A percentile compares a stretch with the other conserved stretches of the same genome.
phyloP scores from a whole-genome alignment of 2,329 filamentous ascomycete genomes.

The Colletotrichum sojae region DNA sequence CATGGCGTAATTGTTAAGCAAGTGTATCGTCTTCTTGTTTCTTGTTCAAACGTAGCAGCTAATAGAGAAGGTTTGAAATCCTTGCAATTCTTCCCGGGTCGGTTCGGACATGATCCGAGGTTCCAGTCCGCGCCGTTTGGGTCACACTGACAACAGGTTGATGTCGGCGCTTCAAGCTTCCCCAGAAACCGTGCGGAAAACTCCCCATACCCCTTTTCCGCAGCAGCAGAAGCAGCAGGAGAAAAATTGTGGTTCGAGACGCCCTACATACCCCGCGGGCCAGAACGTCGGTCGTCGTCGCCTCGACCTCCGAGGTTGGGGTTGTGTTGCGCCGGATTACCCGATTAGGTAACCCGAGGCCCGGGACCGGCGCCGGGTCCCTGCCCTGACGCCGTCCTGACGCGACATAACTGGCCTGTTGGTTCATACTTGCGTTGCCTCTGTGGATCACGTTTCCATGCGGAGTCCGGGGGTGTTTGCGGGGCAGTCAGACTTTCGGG shows the following conservation, averaged over 20 bases:
- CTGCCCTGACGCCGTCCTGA: neutral
- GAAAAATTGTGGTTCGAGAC: slow-evolving; percentile 8
- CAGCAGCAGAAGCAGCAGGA: neutral
- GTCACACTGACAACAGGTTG: neutral
- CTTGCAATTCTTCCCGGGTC: too few species aligned
- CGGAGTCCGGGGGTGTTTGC: slow-evolving; percentile 23
- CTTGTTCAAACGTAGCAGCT: slow-evolving; percentile 9
- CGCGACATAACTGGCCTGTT: slow-evolving; percentile 9
- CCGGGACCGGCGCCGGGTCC: neutral
- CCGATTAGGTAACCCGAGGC: slow-evolving; percentile 31
- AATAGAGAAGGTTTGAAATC: slow-evolving; percentile 1
- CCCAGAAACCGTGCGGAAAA: neutral
- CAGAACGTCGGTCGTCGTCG: neutral
- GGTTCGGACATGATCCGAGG: too few species aligned
- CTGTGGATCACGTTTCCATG: slow-evolving; percentile 2
- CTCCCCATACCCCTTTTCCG: neutral
- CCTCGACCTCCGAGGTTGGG: neutral
- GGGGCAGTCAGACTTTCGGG: slow-evolving; percentile 13
- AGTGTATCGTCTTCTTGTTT: neutral
- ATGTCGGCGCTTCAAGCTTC: neutral
- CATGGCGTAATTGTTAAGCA: slow-evolving; percentile 16
- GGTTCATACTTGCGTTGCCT: neutral
- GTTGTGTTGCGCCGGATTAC: slow-evolving; percentile 32
- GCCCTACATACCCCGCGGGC: neutral
- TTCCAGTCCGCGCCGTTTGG: too few species aligned